phyloP scores from a whole-genome alignment of 1,284 basidiomycete species.

The Flammula alnicola region DNA sequence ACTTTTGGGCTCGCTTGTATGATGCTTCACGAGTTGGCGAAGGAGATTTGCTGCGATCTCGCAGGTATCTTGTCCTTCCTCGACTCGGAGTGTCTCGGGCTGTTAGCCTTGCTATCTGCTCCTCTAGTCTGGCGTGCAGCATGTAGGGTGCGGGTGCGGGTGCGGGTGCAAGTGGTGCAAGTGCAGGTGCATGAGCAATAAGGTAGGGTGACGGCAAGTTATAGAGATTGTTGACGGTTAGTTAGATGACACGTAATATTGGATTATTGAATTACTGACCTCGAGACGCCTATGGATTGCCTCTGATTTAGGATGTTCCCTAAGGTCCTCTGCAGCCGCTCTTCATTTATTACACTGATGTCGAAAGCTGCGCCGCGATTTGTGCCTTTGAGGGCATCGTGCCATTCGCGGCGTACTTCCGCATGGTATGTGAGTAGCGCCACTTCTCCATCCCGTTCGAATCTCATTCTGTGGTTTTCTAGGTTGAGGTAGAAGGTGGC shows the following conservation, averaged over 20 bases:
- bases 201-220: too few relatives aligned
- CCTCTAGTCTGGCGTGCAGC: not conserved
- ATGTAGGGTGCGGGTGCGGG: too few relatives aligned
- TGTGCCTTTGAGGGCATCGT: slow-evolving; percentile 7
- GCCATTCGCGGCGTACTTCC: slow-evolving; percentile 17
- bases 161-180: too few relatives aligned
- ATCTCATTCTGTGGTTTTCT: slow-evolving; percentile 9
- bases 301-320: not conserved
- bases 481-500: slow-evolving; percentile 16
- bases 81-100: not conserved
- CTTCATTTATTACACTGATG: slow-evolving; percentile 17
- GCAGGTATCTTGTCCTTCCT: not conserved
- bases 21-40: not conserved
- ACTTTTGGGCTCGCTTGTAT: not conserved
- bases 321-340: slow-evolving; percentile 2
- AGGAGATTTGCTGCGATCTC: not conserved
- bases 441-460: slow-evolving; percentile 2
- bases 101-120: not conserved
- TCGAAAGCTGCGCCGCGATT: slow-evolving; percentile 18
- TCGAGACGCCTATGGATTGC: not conserved
- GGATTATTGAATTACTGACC: not conserved
- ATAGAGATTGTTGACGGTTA: not conserved
- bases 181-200: too few relatives aligned
- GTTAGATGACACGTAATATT: not conserved
- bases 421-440: slow-evolving; percentile 17